phyloP scores from a whole-genome alignment of 768 basidiomycete genomes.

The Auricularia auricula-judae region DNA sequence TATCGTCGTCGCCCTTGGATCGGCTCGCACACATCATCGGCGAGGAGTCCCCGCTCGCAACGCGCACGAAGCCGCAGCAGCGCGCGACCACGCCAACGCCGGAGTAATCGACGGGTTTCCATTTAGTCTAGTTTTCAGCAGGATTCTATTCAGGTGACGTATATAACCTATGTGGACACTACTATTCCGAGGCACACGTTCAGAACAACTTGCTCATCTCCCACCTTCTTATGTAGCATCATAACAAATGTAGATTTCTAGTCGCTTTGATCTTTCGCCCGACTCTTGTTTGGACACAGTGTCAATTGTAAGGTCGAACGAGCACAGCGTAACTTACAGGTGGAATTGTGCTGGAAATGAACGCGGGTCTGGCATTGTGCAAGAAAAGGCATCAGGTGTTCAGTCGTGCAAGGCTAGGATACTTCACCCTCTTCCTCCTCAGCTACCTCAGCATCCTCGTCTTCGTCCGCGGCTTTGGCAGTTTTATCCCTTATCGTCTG shows the following conservation, averaged over 20 bases:
- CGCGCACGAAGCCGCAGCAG: background rate
- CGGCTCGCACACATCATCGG: background rate
- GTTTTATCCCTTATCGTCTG: background rate
- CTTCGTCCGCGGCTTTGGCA: background rate
- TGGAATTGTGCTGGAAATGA: no score
- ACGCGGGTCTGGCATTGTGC: no score
- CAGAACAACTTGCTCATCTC: no score
- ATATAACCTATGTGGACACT: no score
- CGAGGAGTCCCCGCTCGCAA: background rate
- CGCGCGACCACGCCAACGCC: background rate
- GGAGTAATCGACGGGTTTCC: background rate
- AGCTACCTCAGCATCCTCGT: background rate
- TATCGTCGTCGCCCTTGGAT: background rate
- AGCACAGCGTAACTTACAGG: no score
- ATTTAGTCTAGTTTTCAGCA: background rate
- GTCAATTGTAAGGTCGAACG: no score
- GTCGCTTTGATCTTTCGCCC: no score
- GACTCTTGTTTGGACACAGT: no score
- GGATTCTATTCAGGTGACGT: background rate
- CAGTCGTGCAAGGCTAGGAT: background rate
- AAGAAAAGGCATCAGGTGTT: no score
- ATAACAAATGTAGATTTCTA: no score
- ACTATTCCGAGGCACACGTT: no score
- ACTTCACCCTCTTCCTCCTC: slow-evolving; percentile 1
- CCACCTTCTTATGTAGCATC: no score